Conservation (phyloP, 805 yeast species). For the Teunomyces atbi region DNA sequence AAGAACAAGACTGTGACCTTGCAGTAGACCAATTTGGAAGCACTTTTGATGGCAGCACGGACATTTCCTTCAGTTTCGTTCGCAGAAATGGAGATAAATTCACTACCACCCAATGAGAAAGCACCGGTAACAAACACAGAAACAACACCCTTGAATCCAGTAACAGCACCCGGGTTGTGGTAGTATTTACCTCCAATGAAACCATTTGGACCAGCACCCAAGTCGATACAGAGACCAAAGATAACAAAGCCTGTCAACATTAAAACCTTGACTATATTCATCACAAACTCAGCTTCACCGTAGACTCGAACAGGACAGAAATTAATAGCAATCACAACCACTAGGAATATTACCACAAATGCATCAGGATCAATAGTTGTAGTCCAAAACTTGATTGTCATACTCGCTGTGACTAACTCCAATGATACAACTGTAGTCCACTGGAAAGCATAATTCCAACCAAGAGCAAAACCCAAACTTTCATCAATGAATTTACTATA, state of each 20-base stretch:
- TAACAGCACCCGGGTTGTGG: constrained; percentile 31
- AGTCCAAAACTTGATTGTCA: constrained; percentile 29
- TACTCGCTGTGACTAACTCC: constrained; percentile 25
- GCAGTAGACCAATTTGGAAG: constrained; percentile 26
- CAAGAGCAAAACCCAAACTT: constrained; percentile 36
- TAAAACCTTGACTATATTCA: constrained; percentile 24
- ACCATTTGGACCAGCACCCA: constrained; percentile 24
- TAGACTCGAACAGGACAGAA: constrained; percentile 27
- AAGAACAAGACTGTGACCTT: constrained; percentile 26
- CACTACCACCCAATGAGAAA: constrained; percentile 33
- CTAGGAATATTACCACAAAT: constrained; percentile 24
- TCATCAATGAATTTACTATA: constrained; percentile 34
- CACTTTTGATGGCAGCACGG: constrained; percentile 18
- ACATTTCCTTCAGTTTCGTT: constrained; percentile 26
- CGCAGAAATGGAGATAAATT: constrained; percentile 31
- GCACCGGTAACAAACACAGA: constrained; percentile 32
- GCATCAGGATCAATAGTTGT: constrained; percentile 17
- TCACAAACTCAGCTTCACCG: constrained; percentile 28
- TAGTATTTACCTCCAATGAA: constrained; percentile 34
- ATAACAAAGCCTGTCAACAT: constrained; percentile 27
- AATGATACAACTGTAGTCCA: constrained; percentile 28
- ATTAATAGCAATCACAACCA: constrained; percentile 20
- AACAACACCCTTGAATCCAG: constrained; percentile 30
- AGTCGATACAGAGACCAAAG: constrained; percentile 26
- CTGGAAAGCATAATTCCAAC: constrained; percentile 37